Conservation (phyloP, 2,329 filamentous ascomycete genomes). For the Paramyrothecium sp. region DNA sequence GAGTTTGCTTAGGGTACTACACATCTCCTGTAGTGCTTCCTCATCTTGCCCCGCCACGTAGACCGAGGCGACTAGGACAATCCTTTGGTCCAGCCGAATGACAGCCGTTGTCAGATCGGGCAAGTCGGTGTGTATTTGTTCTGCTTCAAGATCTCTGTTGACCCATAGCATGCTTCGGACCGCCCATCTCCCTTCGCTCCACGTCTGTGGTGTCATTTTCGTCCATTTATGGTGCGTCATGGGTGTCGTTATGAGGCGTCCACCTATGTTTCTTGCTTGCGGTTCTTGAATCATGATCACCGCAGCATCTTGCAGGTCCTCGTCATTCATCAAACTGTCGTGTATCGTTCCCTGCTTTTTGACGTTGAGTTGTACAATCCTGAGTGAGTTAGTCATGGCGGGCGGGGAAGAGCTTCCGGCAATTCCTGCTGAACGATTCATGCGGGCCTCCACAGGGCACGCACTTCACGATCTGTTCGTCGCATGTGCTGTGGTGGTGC, state of each 20-base stretch:
- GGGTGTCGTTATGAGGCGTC: constrained; percentile 11
- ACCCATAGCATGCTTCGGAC: constrained; percentile 17
- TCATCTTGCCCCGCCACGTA: constrained; percentile 6
- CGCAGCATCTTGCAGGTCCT: constrained; percentile 10
- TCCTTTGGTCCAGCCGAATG: not conserved
- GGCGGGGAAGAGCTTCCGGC: constrained; percentile 12
- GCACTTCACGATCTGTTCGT: constrained; percentile 11
- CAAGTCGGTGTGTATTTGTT: constrained; percentile 1
- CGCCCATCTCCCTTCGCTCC: constrained; percentile 12
- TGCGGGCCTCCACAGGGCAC: constrained; percentile 14
- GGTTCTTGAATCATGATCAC: constrained; percentile 13
- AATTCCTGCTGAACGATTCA: constrained; percentile 19
- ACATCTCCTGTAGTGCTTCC: constrained; percentile 3
- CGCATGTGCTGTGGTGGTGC: constrained; percentile 16
- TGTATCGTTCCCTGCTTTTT: no score
- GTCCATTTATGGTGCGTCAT: constrained; percentile 12
- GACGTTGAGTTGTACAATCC: constrained; percentile 13
- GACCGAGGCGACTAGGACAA: constrained; percentile 6
- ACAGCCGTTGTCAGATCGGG: constrained; percentile 8
- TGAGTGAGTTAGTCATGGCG: constrained; percentile 14
- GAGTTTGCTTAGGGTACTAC: not conserved
- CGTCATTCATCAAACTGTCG: constrained; percentile 16
- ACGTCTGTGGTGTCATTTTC: constrained; percentile 11
- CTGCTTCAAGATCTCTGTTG: not conserved
- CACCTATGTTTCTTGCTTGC: constrained; percentile 8